Evolutionary conservation across 1,139 yeast species (phyloP), one percentile per base, ranked within the genome.

Genomic region (Nadsonia starkeyi-henricii): DNA sequence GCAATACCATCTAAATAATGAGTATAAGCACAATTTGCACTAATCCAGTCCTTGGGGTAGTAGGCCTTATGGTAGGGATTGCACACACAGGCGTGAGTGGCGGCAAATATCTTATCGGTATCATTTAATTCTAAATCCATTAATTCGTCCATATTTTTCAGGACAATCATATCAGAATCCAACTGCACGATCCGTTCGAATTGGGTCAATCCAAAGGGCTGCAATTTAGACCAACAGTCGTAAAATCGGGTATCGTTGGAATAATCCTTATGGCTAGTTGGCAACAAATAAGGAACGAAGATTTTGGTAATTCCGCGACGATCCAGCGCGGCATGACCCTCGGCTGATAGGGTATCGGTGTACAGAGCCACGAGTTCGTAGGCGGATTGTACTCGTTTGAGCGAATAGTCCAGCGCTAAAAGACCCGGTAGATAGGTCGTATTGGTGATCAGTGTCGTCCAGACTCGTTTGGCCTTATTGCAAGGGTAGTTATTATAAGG

Each of bases 61-160:
- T 76, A 78, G 1, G 67, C 55, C 52, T 69, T 68, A 23, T 67
- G 58, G 58, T 70, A 65, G 2, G 81, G 81, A 53, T 76, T 76
- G 60, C 81, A 76, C 20, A 74, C 77, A 58, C 81, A 76, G 1
- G 80, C 80, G 54, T 76, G 77, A n/a, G 74, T 60, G 0, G 79
- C 79, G 0, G 79, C 81, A 61, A 75, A 75, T 1, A 66, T 68
- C 2, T 56, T 51, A 4, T 55, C 53, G 3, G 56, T 51, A 1
- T 55, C 59, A 43, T 59, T 54, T 37, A 73, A 58, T 18, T 63
- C 62, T 33, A 74, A 48, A 15, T 68, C 70, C 71, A 77, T 72
- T 44, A 77, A 61, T 55, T 76, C 81, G 59, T 77, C 81, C 74
- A 77, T 74, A 55, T 76, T 75, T 47, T 65, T 62, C 15, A 72